A percentile compares a stretch with the other conserved stretches of the same genome.
phyloP scores from a whole-genome alignment of 1,139 yeast genomes.

The Protomyces pachydermus region DNA sequence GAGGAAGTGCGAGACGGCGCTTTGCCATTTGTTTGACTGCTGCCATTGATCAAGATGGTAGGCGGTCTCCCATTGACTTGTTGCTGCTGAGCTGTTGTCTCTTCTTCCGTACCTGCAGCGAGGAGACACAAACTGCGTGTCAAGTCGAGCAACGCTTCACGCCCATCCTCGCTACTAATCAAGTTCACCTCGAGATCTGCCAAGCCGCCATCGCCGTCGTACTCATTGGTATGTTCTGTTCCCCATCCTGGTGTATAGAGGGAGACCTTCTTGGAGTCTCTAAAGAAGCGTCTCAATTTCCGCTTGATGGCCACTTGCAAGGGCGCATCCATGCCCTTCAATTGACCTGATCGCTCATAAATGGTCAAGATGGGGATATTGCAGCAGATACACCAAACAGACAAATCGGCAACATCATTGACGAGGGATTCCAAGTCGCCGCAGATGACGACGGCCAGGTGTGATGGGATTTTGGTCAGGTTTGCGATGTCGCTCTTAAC shows the following conservation, averaged over 20 bases:
- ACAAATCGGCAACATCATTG: slow-evolving; percentile 67
- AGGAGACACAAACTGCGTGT: slow-evolving; percentile 81
- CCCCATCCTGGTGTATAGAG: slow-evolving; percentile 21
- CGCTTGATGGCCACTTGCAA: slow-evolving; percentile 22
- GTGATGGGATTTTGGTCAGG: slow-evolving; percentile 68
- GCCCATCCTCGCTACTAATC: slow-evolving; percentile 75
- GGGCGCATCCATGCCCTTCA: slow-evolving; percentile 23
- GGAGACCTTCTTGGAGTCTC: slow-evolving; percentile 9
- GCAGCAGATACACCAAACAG: slow-evolving; percentile 83
- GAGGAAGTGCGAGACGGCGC: neutral
- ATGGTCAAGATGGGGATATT: slow-evolving; percentile 69
- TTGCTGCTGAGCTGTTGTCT: neutral
- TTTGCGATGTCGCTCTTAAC: slow-evolving; percentile 76
- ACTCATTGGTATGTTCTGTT: neutral
- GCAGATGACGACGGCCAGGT: slow-evolving; percentile 68
- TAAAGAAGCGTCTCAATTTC: slow-evolving; percentile 17
- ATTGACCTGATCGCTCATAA: slow-evolving; percentile 70
- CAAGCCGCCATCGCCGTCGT: slow-evolving; percentile 9
- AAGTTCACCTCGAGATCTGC: slow-evolving; percentile 58
- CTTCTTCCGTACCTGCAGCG: slow-evolving; percentile 42
- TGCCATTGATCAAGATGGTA: neutral
- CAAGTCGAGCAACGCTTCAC: slow-evolving; percentile 80
- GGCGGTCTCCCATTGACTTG: neutral
- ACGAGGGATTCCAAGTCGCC: slow-evolving; percentile 84
- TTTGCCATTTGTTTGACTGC: neutral